Conservation (phyloP, 345 rosid species). For the Pseudoturritis turrita region DNA sequence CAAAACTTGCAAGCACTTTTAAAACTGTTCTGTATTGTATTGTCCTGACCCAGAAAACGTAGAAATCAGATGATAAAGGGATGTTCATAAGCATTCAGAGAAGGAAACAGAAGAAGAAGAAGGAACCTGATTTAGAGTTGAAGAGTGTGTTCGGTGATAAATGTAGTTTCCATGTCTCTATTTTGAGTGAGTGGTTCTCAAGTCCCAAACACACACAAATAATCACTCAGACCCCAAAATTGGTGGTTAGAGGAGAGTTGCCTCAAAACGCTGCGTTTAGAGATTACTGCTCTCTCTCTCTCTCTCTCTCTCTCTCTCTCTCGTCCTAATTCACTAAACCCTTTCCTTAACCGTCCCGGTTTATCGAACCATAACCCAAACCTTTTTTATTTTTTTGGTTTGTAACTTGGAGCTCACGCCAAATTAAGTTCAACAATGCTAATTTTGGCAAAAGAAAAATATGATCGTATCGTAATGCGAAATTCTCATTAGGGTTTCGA, state of each 20-base stretch:
- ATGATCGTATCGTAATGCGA: background rate
- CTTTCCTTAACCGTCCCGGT: background rate
- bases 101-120: background rate
- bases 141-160: background rate
- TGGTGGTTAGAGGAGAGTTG: background rate
- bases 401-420: background rate
- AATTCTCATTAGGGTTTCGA: background rate
- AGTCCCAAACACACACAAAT: background rate
- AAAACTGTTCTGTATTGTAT: too few relatives aligned
- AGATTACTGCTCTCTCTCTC: background rate
- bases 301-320: background rate
- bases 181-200: background rate
- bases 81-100: background rate
- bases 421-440: background rate
- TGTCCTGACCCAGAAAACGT: background rate
- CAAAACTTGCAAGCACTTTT: too few relatives aligned
- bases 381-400: background rate
- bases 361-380: background rate
- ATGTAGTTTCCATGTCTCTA: background rate
- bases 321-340: too few relatives aligned
- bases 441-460: background rate
- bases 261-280: background rate
- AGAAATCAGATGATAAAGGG: background rate
- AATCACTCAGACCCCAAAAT: background rate
- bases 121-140: slow-evolving; percentile 3